Conservation (phyloP, 371 early-diverging fungal species). For the Zychaea mexicana region DNA sequence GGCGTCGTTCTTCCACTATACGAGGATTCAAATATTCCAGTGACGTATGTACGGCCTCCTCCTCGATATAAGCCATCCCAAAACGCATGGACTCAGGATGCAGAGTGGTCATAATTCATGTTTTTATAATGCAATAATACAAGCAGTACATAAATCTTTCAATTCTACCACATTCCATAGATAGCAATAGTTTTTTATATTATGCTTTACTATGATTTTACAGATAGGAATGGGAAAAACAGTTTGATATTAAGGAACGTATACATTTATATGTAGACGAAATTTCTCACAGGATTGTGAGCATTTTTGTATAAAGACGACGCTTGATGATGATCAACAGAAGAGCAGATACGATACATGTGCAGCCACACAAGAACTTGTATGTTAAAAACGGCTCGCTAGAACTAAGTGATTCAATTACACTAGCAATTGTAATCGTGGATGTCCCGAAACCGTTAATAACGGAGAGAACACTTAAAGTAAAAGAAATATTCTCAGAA, state of each 20-base stretch:
- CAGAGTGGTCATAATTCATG: neutral
- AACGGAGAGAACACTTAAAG: too few species aligned
- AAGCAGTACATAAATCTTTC: too few species aligned
- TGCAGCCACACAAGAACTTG: neutral
- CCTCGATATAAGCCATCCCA: slow-evolving; percentile 34
- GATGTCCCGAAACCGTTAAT: too few species aligned
- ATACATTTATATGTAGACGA: too few species aligned
- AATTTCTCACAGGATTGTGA: too few species aligned
- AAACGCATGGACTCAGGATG: slow-evolving; percentile 45
- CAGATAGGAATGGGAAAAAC: too few species aligned
- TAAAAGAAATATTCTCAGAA: too few species aligned
- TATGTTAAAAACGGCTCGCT: neutral
- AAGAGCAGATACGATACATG: neutral
- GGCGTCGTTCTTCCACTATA: slow-evolving; percentile 44
- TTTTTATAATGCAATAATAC: too few species aligned
- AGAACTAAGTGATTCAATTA: neutral
- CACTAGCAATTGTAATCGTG: neutral
- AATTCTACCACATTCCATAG: too few species aligned
- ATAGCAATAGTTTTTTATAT: too few species aligned
- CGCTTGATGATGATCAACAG: neutral
- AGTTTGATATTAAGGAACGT: too few species aligned
- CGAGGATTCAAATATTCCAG: slow-evolving; percentile 32
- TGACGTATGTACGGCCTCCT: slow-evolving; percentile 39
- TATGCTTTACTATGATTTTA: too few species aligned
- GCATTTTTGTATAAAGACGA: neutral